A percentile compares a stretch with the other conserved stretches of the same genome.
phyloP scores from a whole-genome alignment of 129 eudicot species.

The Smallanthus sonchifolius region DNA sequence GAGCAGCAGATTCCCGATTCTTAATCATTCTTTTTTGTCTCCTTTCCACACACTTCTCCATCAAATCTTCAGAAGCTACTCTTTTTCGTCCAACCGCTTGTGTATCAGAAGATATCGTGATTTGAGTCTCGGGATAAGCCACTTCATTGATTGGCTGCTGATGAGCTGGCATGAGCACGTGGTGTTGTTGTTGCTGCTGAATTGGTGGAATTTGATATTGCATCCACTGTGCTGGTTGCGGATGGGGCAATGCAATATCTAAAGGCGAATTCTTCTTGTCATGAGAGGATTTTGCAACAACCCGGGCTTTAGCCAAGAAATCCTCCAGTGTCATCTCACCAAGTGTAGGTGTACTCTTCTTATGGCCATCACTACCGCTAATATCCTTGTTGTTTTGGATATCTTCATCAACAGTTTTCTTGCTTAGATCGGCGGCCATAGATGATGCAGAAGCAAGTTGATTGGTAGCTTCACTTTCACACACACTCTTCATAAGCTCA shows the following conservation, averaged over 20 bases:
- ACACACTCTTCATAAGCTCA: conserved; percentile 51
- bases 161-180: conserved; percentile 52
- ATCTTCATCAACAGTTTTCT: conserved; percentile 82
- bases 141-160: conserved; percentile 36
- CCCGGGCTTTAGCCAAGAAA: conserved; percentile 72
- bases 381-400: conserved; percentile 20
- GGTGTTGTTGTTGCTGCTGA: conserved; percentile 31
- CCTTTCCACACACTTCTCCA: conserved; percentile 78
- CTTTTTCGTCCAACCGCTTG: conserved; percentile 63
- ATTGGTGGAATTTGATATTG: conserved; percentile 37
- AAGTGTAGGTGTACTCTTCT: conserved; percentile 30
- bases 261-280: conserved; percentile 24
- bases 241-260: conserved; percentile 31
- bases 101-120: conserved; percentile 55
- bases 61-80: conserved; percentile 55
- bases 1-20: conserved; percentile 83
- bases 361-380: neutral
- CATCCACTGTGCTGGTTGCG: conserved; percentile 50
- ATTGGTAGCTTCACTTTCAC: conserved; percentile 26
- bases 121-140: conserved; percentile 40
- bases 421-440: conserved; percentile 49
- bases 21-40: conserved; percentile 91
- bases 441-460: conserved; percentile 33
- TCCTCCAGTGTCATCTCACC: conserved; percentile 88
- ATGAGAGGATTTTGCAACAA: conserved; percentile 42